Base-by-base conservation (phyloP, 1,284 basidiomycete species). In the Ustilago lituana region DNA sequence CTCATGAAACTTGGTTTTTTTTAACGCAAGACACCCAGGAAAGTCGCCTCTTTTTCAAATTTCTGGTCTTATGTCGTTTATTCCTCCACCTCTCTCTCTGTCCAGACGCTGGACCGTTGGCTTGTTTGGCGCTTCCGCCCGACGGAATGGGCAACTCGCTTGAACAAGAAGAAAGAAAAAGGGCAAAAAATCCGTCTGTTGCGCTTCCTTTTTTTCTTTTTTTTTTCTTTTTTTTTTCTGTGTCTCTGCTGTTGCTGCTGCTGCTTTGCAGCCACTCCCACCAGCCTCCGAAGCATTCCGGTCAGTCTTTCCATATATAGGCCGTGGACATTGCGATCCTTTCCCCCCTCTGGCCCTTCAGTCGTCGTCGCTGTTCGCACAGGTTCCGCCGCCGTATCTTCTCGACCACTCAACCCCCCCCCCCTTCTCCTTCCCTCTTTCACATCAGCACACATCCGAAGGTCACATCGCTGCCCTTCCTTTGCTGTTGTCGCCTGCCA, bases 401-500 rank as follows among this genome's bases (percentile, higher is more conserved):
- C 26, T 20, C 17, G 17, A 33, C 32, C 46, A 29, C 17, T 24
- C 36, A 54, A n/a, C n/a, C n/a, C n/a, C n/a, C 27, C 35, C 31
- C 31, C 10, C 23, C 29, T 15, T 31, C 14, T 23, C 8, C 31
- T 2, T 32, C n/a, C n/a, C n/a, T n/a, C n/a, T n/a, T n/a, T n/a
- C n/a, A 29, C 24, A 46, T 38, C 49, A 38, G 48, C 36, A 17
- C 36, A 17, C 35, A 39, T 26, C 29, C 41, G 29, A 46, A 36
- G 26, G 31, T 29, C 23, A n/a, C n/a, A 31, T 17, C 24, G 31
- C 20, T 23, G 26, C 33, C n/a, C 36, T 36, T 46, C 32, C 20
- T 12, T 31, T 35, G 32, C 32, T 29, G 33, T 24, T 19, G 6
- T 44, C 20, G 24, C 31, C 14, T 35, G 15, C 22, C 45, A 62